These are phyloP conservation scores for Escallonia rubra DNA, from an alignment of 129 eudicot genomes.

Conservation along the genomic window DNA sequence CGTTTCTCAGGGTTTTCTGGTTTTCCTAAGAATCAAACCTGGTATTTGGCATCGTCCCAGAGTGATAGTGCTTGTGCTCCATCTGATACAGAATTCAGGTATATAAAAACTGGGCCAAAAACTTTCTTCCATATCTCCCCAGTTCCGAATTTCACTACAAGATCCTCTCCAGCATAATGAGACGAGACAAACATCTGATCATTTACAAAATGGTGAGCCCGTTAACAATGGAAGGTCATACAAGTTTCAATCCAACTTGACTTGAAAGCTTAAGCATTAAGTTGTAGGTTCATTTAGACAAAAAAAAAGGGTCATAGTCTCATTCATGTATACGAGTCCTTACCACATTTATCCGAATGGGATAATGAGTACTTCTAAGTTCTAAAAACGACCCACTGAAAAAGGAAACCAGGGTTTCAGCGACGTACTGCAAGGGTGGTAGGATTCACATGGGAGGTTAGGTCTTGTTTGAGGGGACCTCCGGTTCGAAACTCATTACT, in stretches of 20 bases:
- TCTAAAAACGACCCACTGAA: background rate
- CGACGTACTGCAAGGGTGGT: constrained; percentile 59
- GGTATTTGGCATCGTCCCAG: constrained; percentile 65
- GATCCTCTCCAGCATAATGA: constrained; percentile 56
- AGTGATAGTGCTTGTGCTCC: constrained; percentile 30
- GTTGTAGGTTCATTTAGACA: background rate
- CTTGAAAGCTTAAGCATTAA: background rate
- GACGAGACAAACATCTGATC: constrained; percentile 48
- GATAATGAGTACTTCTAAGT: too few species aligned
- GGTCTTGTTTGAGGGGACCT: constrained; percentile 76
- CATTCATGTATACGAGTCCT: background rate
- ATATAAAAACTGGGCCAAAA: constrained; percentile 62
- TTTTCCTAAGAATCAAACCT: constrained; percentile 23
- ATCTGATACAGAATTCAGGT: constrained; percentile 33
- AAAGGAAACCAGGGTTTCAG: too few species aligned
- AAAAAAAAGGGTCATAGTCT: background rate
- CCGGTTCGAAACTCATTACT: constrained; percentile 69
- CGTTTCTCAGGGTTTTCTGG: too few species aligned
- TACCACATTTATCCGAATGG: too few species aligned
- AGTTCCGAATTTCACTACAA: constrained; percentile 31
- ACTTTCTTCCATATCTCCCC: constrained; percentile 69
- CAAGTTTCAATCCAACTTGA: too few species aligned
- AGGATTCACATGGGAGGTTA: constrained; percentile 75
- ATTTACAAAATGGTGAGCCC: too few species aligned
- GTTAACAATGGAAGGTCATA: too few species aligned